Percentiles rank a stretch among this genome's conserved stretches.
Conservation (phyloP, 495 filamentous ascomycete species). For the Penicillium silybi region DNA sequence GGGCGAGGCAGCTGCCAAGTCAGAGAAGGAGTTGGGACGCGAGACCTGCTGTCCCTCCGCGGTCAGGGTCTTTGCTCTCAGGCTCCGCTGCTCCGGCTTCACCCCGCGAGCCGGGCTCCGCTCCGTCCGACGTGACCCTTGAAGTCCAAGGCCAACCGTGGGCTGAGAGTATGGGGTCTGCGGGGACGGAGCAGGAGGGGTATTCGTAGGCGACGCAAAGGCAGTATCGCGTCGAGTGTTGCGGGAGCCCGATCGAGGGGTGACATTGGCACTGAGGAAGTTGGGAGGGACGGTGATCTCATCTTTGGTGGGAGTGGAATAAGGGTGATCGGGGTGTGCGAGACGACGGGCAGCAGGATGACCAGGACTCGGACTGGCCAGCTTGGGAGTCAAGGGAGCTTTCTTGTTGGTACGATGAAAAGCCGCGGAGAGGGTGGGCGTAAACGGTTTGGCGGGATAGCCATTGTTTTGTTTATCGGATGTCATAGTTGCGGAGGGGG, state of each 20-base stretch:
- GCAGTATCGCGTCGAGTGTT: conserved; percentile 62
- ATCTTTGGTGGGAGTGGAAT: conserved; percentile 35
- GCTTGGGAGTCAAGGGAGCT: conserved; percentile 47
- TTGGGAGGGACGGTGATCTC: conserved; percentile 44
- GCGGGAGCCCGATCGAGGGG: conserved; percentile 66
- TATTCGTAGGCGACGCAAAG: conserved; percentile 56
- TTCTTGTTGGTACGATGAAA: conserved; percentile 37
- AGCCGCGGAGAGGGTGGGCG: conserved; percentile 47
- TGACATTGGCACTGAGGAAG: conserved; percentile 63
- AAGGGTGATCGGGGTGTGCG: conserved; percentile 31
- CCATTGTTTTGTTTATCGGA: conserved; percentile 52
- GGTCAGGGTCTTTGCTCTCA: conserved; percentile 36
- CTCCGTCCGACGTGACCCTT: conserved; percentile 30
- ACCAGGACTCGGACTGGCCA: conserved; percentile 37
- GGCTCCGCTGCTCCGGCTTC: conserved; percentile 27
- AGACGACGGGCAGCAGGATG: conserved; percentile 35
- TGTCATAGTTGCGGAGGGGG: conserved; percentile 44
- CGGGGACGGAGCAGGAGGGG: conserved; percentile 40
- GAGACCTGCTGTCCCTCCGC: conserved; percentile 25
- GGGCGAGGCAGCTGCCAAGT: conserved; percentile 35
- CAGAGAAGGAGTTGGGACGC: conserved; percentile 32
- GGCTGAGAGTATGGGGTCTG: conserved; percentile 31
- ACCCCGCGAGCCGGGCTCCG: conserved; percentile 37
- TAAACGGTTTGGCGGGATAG: conserved; percentile 44
- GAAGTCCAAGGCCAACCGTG: conserved; percentile 23